These are phyloP conservation scores for Ascocoryne sarcoides DNA, from an alignment of 2,329 filamentous ascomycete genomes.

Conservation along the genomic window DNA sequence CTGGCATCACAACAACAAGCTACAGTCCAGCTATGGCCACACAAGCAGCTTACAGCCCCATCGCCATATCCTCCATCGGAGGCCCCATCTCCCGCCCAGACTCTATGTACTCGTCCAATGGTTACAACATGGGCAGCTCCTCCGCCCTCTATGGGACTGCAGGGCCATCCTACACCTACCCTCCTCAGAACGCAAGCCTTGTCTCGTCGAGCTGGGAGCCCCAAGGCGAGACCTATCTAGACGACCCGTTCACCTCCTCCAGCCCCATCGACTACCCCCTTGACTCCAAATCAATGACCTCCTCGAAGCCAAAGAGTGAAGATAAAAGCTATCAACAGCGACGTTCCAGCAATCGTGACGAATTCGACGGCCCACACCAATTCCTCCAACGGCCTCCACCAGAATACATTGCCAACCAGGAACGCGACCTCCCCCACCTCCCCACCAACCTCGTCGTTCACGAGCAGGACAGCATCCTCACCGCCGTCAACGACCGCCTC, in stretches of 20 bases:
- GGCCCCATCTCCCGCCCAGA: constrained; percentile 20
- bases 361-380: constrained; percentile 83
- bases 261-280: constrained; percentile 52
- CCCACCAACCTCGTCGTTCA: constrained; percentile 75
- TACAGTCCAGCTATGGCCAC: constrained; percentile 22
- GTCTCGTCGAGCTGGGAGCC: constrained; percentile 26
- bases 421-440: constrained; percentile 71
- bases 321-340: constrained; percentile 48
- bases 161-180: constrained; percentile 24
- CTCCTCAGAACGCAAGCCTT: constrained; percentile 17
- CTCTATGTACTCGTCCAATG: constrained; percentile 24
- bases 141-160: constrained; percentile 25
- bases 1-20: constrained; percentile 18
- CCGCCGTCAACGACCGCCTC: constrained; percentile 73
- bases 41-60: constrained; percentile 10
- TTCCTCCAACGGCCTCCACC: constrained; percentile 65
- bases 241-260: constrained; percentile 39
- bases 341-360: constrained; percentile 72
- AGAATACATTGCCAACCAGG: constrained; percentile 65
- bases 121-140: constrained; percentile 23
- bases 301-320: constrained; percentile 35
- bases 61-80: constrained; percentile 13
- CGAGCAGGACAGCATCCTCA: constrained; percentile 75
- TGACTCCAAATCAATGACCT: constrained; percentile 36
- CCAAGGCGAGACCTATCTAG: constrained; percentile 27